Evolutionary conservation across 352 stramenopile species (phyloP), one percentile per base, ranked within the genome.

Genomic region (Globisporangium recalcitrans): DNA sequence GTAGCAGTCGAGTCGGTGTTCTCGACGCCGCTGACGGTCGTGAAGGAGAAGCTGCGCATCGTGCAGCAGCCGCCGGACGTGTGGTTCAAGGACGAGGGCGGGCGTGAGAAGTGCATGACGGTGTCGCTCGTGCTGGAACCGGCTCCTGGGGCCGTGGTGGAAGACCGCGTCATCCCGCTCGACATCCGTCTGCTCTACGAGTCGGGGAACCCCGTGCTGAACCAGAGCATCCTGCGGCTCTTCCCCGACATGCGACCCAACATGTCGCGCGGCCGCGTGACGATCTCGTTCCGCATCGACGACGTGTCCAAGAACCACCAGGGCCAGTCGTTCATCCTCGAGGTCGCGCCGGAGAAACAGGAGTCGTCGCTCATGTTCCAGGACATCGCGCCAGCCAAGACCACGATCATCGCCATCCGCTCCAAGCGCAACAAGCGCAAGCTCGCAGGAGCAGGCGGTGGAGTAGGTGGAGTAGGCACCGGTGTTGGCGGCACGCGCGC

Each of bases 231-330:
- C 54, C 65, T 98, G 49, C 78, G 92, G 47, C 70, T 96, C 8
- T 95, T 87, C 52, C 86, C 77, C 34, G 88, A 90, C 65, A 96
- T 85, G 69, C 77, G 76, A 38, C 92, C 80, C 48, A 97, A 90
- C 65, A 97, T 97, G 77, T 81, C 78, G 40, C 78, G 84, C 44
- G 92, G 90, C 21, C 82, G 80, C 22, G 82, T 82, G 9, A 82
- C 72, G n/a, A 76, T 98, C 40, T 88, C 86, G n/a, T 96, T 98
- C 67, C 89, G 96, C 29, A 97, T 98, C 53, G 91, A 98, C 66
- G 96, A 98, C 68, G 93, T 99, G 47, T 98, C 87, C 21, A 98
- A 98, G 78, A 99, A 98, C 80, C 95, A 98, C 73, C 96, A 99
- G 59, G 92, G 90, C 46, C 93, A 98, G 78, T 89, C 83, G 27